phyloP scores from a whole-genome alignment of 495 filamentous ascomycete species.

The Pseudotulostoma volvatum region DNA sequence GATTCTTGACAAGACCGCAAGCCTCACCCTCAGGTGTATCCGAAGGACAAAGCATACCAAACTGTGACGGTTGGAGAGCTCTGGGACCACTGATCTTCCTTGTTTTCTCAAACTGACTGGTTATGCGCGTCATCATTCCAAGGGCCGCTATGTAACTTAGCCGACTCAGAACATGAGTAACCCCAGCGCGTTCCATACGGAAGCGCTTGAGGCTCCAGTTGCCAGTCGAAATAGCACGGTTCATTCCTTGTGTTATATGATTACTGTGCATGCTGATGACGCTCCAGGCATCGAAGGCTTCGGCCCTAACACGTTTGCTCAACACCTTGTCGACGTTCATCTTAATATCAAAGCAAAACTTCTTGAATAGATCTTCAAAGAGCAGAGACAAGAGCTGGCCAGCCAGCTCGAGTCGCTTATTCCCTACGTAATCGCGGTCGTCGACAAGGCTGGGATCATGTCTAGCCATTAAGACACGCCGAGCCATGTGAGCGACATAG shows the following conservation, averaged over 20 bases:
- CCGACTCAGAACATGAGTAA: slow-evolving; percentile 89
- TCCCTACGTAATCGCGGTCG: slow-evolving; percentile 94
- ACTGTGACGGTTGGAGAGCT: slow-evolving; percentile 91
- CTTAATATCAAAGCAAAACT: slow-evolving; percentile 74
- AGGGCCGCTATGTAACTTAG: slow-evolving; percentile 92
- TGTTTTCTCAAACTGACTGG: slow-evolving; percentile 96
- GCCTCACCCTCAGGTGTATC: slow-evolving; percentile 98
- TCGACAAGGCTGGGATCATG: slow-evolving; percentile 79
- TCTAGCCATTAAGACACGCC: slow-evolving; percentile 82
- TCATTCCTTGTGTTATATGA: slow-evolving; percentile 77
- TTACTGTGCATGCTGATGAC: slow-evolving; percentile 61
- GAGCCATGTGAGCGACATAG: slow-evolving; percentile 91
- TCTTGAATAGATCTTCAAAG: slow-evolving; percentile 96
- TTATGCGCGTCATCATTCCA: slow-evolving; percentile 99
- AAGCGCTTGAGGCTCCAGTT: slow-evolving; percentile 97
- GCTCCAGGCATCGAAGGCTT: slow-evolving; percentile 68
- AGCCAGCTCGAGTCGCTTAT: slow-evolving; percentile 86
- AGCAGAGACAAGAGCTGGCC: slow-evolving; percentile 89
- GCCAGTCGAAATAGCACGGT: slow-evolving; percentile 84
- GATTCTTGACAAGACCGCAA: slow-evolving; percentile 93
- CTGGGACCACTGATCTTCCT: slow-evolving; percentile 88
- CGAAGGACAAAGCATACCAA: slow-evolving; percentile 90
- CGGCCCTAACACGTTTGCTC: slow-evolving; percentile 72
- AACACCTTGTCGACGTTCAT: slow-evolving; percentile 83
- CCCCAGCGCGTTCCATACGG: slow-evolving; percentile 93